Percentiles rank a stretch among this genome's conserved stretches.
phyloP scores from a whole-genome alignment of 345 rosid species.

The Microcos paniculata region DNA sequence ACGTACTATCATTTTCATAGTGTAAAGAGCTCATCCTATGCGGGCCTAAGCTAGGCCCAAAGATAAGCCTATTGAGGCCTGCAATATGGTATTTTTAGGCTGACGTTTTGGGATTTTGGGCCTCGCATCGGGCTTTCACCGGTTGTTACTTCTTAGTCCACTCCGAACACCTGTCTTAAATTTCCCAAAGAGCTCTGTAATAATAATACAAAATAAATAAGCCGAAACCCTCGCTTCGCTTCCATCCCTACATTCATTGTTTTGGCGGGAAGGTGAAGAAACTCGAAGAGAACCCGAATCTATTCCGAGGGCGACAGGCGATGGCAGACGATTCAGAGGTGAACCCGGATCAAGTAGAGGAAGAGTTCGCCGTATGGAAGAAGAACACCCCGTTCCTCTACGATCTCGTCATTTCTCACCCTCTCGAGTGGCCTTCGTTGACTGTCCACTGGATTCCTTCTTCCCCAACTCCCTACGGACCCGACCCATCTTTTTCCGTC shows the following conservation, averaged over 20 bases:
- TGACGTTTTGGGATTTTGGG: neutral
- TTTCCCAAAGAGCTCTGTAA: too few species aligned
- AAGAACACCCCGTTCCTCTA: constrained; percentile 90
- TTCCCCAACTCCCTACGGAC: constrained; percentile 40
- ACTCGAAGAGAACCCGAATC: neutral
- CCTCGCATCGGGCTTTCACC: neutral
- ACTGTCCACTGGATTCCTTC: constrained; percentile 91
- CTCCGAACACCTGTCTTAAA: neutral
- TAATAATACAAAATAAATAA: too few species aligned
- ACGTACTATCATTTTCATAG: too few species aligned
- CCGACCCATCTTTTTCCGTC: constrained; percentile 50
- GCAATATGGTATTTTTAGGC: too few species aligned
- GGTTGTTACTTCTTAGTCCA: neutral
- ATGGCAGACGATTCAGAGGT: constrained; percentile 53
- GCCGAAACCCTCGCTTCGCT: neutral
- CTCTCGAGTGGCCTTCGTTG: constrained; percentile 97
- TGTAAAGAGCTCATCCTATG: too few species aligned
- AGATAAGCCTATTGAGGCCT: too few species aligned
- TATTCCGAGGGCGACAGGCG: neutral
- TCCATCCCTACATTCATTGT: neutral
- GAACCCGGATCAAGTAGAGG: constrained; percentile 61
- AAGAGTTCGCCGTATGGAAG: constrained; percentile 84
- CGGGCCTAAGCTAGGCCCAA: too few species aligned
- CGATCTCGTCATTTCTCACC: constrained; percentile 82
- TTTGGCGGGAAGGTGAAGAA: constrained; percentile 28